These are phyloP conservation scores for Eimeria acervulina DNA, from an alignment of 169 alveolate genomes.

Conservation along the genomic window DNA sequence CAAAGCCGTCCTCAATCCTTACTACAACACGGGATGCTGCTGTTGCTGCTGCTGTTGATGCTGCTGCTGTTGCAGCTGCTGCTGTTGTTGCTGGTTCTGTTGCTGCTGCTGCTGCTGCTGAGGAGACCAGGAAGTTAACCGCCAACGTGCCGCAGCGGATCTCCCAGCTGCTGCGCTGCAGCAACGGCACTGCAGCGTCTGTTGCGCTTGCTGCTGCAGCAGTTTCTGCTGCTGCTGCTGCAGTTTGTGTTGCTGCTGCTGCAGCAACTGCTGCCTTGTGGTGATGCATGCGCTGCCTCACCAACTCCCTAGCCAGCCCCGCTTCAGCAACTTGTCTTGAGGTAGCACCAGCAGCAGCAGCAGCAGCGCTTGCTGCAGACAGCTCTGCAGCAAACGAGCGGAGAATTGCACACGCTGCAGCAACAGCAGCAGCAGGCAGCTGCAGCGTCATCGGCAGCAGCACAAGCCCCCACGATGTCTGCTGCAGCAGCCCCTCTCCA, in stretches of 20 bases:
- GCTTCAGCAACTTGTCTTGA: neutral
- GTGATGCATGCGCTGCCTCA: slow-evolving; percentile 1
- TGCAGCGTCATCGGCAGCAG: slow-evolving; percentile 42
- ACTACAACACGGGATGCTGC: slow-evolving; percentile 23
- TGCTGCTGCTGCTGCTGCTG: slow-evolving; percentile 46
- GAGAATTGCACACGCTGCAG: neutral
- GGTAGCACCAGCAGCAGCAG: slow-evolving; percentile 16
- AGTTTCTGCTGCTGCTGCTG: neutral
- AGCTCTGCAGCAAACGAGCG: slow-evolving; percentile 20
- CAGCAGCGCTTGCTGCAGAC: slow-evolving; percentile 14
- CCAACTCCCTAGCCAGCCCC: neutral
- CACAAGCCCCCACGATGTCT: slow-evolving; percentile 38
- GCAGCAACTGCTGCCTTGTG: slow-evolving; percentile 6
- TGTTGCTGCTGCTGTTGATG: slow-evolving; percentile 2
- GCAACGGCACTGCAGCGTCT: neutral
- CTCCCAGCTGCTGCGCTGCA: slow-evolving; percentile 74
- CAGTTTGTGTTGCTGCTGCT: neutral
- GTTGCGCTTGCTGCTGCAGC: slow-evolving; percentile 30
- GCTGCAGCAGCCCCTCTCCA: slow-evolving; percentile 50
- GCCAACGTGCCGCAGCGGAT: slow-evolving; percentile 38
- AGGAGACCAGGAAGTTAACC: neutral
- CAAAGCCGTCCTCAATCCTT: slow-evolving; percentile 23
- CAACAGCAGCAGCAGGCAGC: slow-evolving; percentile 62
- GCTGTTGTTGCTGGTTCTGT: neutral
- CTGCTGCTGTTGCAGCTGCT: neutral